Evolutionary conservation across 1,284 basidiomycete species (phyloP), one percentile per base, ranked within the genome.

Genomic region (Melampsora medusae): DNA sequence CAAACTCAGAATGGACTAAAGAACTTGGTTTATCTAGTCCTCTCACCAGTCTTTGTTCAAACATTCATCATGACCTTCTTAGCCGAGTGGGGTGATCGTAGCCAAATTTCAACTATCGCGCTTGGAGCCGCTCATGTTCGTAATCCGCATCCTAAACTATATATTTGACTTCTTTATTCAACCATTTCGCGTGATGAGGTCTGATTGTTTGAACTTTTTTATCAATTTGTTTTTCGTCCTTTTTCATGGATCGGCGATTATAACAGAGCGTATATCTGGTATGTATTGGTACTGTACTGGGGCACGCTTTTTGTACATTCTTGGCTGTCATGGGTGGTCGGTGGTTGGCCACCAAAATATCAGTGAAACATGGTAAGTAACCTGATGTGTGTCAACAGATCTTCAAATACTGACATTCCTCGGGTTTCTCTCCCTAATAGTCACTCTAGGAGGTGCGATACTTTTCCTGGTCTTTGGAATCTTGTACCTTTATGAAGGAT

Each of bases 11-110:
- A 31, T n/a, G 90, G 92, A 4, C 85, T 89, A 4, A 87, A 92
- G 79, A 95, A 94, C 81, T 89, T 93, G 79, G 90, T 89, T 82
- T 90, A 90, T 80, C 85, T 97, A 33, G 85, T 95, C 79, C 86
- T 97, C 22, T 92, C 91, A 0, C 97, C 96, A 0, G 92, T 97
- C 0, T 97, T 97, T 80, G 93, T 96, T 2, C 95, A 99, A 84
- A 90, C 93, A 0, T 99, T 99, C 80, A 85, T 96, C 50, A 86
- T 99, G 75, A 98, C 96, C 0, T 99, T 99, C 84, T 86, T 99
- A 14, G 97, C 95, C 28, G 96, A 99, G 84, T 99, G 96, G 96
- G 97, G 96, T 0, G 97, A 99, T 84, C 86, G 96, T 61, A 94
- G 92, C 81, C 97, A 99, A 85, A 96, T 99, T 80, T 92, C 97